These are phyloP conservation scores for Cordyceps fumosorosea DNA, from an alignment of 2,329 filamentous ascomycete species.

Conservation along the genomic window DNA sequence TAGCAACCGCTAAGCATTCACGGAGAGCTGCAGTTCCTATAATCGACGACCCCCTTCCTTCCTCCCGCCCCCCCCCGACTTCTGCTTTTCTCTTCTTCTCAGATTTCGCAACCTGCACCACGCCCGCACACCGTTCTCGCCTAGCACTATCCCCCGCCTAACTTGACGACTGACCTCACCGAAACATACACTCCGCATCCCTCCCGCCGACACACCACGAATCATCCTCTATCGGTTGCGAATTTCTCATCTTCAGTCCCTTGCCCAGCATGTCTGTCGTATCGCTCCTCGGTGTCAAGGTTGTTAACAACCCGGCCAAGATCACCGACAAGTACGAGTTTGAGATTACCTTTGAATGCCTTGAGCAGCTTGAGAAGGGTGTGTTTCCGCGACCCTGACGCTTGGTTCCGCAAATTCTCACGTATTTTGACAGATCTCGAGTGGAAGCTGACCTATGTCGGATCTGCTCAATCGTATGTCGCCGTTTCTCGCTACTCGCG, in stretches of 20 bases:
- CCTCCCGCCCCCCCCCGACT: neutral
- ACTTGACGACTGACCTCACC: neutral
- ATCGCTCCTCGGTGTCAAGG: slow-evolving; percentile 88
- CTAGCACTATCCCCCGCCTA: neutral
- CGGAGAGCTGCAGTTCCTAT: neutral
- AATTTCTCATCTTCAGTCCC: neutral
- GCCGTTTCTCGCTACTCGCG: neutral
- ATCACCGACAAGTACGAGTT: slow-evolving; percentile 94
- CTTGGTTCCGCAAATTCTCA: slow-evolving; percentile 11
- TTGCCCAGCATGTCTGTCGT: slow-evolving; percentile 74
- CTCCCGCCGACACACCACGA: neutral
- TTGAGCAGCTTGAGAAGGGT: slow-evolving; percentile 93
- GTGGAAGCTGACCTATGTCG: slow-evolving; percentile 99
- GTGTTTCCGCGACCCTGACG: slow-evolving; percentile 18
- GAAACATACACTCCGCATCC: neutral
- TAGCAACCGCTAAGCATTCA: neutral
- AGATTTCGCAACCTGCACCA: neutral
- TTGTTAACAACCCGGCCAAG: slow-evolving; percentile 93
- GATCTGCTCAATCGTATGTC: slow-evolving; percentile 90
- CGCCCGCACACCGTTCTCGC: neutral
- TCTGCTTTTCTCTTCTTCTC: neutral
- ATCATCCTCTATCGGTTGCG: neutral
- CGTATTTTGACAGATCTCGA: slow-evolving; percentile 67
- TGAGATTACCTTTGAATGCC: slow-evolving; percentile 97
- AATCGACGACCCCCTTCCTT: neutral